Evolutionary conservation across 306 rosid genomes (phyloP), one percentile per base, ranked within the genome.

Genomic region (Rubus parviflorus): DNA sequence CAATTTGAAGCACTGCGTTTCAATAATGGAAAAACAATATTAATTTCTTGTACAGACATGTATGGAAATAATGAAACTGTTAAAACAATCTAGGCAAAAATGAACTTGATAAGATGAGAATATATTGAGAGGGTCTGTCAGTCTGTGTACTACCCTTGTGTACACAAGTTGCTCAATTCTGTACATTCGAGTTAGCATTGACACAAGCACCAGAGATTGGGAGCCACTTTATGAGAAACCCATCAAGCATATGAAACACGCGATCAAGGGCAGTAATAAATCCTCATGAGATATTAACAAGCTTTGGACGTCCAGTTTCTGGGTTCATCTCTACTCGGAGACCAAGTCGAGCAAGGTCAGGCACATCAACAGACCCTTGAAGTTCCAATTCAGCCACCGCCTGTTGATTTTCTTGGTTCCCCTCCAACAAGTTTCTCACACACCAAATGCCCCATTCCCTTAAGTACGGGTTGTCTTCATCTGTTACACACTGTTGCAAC

Each of bases 401-500:
- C 83, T 22, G 86, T 77, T 88, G 86, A 68, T 95, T 92, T 83
- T 94, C 97, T 69, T 81, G 74, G 57, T 89, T 92, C 6, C 86
- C 88, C 80, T 90, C 93, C 74, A 95, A 79, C 82, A 92, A 61
- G 78, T 92, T 90, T 87, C 97, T 92, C 68, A 87, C 85, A 25
- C 79, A 82, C 92, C 97, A 92, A 81, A 89, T 83, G 56, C 94
- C 96, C 93, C 98, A 90, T 81, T 95, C 97, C 85, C 97, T 95
- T 77, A 90, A 62, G 83, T 79, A 95, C 8, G 96, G 97, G 73
- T 90, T 90, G 46, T 93, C 95, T 37, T 95, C 93, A 70, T 95
- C 97, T 25, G 83, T 69, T 65, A 91, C 95, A 84, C 97, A 90
- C 77, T 92, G 93, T 81, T 92, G 98, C 69, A 92, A 82, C 56